Conservation (phyloP, 2,329 filamentous ascomycete species). For the Neofusicoccum kwambonambiense region DNA sequence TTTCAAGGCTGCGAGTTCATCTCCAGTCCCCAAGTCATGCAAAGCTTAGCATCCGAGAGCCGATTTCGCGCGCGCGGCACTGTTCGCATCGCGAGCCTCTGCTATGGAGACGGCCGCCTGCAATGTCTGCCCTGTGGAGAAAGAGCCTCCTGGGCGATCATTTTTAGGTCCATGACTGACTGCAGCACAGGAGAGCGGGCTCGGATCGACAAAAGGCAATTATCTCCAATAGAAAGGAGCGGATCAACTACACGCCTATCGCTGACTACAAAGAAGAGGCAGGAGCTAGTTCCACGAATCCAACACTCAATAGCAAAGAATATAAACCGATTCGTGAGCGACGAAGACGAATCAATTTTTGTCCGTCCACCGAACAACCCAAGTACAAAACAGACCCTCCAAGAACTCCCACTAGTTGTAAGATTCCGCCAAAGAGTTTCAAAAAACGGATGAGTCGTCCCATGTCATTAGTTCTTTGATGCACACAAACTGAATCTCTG, state of each 20-base stretch:
- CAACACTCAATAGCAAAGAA: constrained; percentile 6
- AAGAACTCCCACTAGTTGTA: constrained; percentile 16
- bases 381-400: constrained; percentile 10
- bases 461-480: constrained; percentile 21
- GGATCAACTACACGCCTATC: constrained; percentile 10
- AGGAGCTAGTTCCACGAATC: constrained; percentile 2
- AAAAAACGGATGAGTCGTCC: constrained; percentile 19
- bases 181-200: neutral
- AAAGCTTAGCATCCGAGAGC: neutral
- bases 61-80: neutral
- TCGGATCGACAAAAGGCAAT: constrained; percentile 7
- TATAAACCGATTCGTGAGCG: constrained; percentile 9
- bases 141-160: neutral
- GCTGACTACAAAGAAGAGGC: constrained; percentile 1
- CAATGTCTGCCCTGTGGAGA: constrained; percentile 7
- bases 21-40: neutral
- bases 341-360: constrained; percentile 16
- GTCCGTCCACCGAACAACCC: constrained; percentile 6
- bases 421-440: constrained; percentile 17
- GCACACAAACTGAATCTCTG: constrained; percentile 20
- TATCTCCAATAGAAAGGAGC: constrained; percentile 15
- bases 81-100: constrained; percentile 1
- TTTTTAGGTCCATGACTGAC: neutral
- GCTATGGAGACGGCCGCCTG: neutral
- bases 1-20: constrained; percentile 9